Evolutionary conservation across 1,284 basidiomycete genomes (phyloP).

Genomic region (Filobasidium uniguttulatum): DNA sequence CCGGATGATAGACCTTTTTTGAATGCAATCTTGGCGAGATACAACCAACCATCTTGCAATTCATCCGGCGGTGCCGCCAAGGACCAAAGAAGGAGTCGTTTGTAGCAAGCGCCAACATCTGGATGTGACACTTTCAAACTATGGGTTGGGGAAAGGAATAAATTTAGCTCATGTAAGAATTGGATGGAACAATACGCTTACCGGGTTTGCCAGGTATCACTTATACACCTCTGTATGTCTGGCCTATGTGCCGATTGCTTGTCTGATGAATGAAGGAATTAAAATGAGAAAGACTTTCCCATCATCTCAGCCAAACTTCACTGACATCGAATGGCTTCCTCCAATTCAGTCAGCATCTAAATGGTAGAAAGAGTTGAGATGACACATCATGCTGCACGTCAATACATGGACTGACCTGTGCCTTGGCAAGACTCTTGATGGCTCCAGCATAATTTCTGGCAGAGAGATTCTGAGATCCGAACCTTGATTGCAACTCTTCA

Average conservation of each 20-base stretch:
- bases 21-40: constrained; percentile 29
- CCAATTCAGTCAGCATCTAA: constrained; percentile 27
- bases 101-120: constrained; percentile 28
- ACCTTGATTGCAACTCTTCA: constrained; percentile 25
- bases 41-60: constrained; percentile 25
- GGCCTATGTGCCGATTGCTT: constrained; percentile 14
- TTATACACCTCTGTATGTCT: constrained; percentile 4
- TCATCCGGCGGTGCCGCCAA: constrained; percentile 22
- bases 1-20: constrained; percentile 24
- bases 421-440: constrained; percentile 27
- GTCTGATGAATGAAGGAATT: constrained; percentile 13
- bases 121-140: constrained; percentile 27
- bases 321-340: constrained; percentile 26
- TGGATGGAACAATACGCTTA: too few relatives aligned
- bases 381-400: not conserved
- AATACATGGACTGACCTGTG: constrained; percentile 7
- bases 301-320: too few relatives aligned
- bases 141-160: not conserved
- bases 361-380: not conserved
- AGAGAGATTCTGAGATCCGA: constrained; percentile 19
- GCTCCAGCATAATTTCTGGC: constrained; percentile 20
- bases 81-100: constrained; percentile 27
- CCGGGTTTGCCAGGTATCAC: constrained; percentile 13
- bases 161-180: constrained; percentile 16
- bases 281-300: constrained; percentile 13